A percentile compares a stretch with the other conserved stretches of the same genome.
Conservation (phyloP, 139 green algal genomes). For the Closterium sp. region DNA sequence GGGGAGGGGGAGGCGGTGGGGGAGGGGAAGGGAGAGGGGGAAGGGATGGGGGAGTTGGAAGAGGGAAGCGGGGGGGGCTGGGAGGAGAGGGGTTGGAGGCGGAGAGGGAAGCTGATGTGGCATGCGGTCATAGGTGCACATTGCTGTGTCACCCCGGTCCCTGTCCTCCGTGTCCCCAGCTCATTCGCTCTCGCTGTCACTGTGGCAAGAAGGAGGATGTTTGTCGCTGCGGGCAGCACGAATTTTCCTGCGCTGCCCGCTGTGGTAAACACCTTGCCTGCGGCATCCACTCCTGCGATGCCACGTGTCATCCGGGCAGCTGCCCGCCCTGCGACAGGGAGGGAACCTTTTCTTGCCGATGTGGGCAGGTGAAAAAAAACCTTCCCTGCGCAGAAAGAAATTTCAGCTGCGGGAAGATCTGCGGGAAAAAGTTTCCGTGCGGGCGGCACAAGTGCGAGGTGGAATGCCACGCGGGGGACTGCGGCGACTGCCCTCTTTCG, state of each 20-base stretch:
- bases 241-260: constrained; percentile 31
- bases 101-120: not conserved
- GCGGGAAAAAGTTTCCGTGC: constrained; percentile 25
- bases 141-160: constrained; percentile 51
- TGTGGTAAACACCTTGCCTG: constrained; percentile 28
- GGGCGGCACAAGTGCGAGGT: constrained; percentile 36
- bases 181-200: constrained; percentile 23
- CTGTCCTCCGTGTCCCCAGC: constrained; percentile 49
- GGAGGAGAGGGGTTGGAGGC: not conserved
- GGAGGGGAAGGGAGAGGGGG: not conserved
- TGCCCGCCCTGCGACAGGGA: constrained; percentile 32
- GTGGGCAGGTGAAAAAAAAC: constrained; percentile 16
- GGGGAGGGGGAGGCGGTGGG: not conserved
- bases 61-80: no score
- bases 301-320: constrained; percentile 27
- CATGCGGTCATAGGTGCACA: constrained; percentile 37
- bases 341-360: constrained; percentile 26
- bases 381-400: constrained; percentile 23
- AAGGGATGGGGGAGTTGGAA: not conserved
- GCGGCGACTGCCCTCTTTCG: constrained; percentile 64
- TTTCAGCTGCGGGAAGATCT: constrained; percentile 35
- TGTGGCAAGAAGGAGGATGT: constrained; percentile 30
- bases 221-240: constrained; percentile 29
- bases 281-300: constrained; percentile 34
- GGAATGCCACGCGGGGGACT: constrained; percentile 49